A percentile compares a stretch with the other conserved stretches of the same genome.
Evolutionary conservation across 73 alveolate genomes (phyloP).

Genomic region (Tetrahymena elliotti): DNA sequence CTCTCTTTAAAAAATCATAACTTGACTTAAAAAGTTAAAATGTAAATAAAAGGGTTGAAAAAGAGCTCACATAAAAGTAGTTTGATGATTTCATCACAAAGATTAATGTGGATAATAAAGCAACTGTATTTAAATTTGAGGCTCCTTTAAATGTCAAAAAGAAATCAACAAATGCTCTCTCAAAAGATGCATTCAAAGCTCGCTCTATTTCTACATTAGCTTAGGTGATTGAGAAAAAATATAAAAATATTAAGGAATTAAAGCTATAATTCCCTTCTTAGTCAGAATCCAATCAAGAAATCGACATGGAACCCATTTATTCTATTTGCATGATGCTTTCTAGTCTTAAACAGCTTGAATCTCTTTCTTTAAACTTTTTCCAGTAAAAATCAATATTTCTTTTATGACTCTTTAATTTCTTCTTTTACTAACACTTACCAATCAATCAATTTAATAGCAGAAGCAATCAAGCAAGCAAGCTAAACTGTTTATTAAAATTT

Average conservation of each 20-base stretch:
- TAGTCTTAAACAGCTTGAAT: background rate
- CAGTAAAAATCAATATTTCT: background rate
- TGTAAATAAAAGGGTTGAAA: background rate
- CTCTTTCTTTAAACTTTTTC: background rate
- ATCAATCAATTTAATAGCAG: too few species aligned
- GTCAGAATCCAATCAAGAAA: background rate
- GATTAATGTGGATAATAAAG: background rate
- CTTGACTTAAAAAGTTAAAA: background rate
- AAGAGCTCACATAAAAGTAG: background rate
- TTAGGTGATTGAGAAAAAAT: background rate
- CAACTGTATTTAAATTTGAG: background rate
- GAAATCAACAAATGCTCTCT: background rate
- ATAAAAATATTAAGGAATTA: background rate
- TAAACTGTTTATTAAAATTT: too few species aligned
- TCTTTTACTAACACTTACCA: background rate
- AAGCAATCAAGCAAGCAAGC: background rate
- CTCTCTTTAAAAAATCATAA: background rate
- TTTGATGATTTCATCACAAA: background rate
- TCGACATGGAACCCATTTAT: background rate
- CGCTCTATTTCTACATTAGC: background rate
- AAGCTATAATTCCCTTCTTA: background rate
- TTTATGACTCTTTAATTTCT: background rate
- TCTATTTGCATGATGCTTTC: background rate
- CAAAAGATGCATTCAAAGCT: background rate
- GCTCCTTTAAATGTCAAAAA: background rate